Conservation (phyloP, 2,329 filamentous ascomycete species). For the Aspergillus cejpii region DNA sequence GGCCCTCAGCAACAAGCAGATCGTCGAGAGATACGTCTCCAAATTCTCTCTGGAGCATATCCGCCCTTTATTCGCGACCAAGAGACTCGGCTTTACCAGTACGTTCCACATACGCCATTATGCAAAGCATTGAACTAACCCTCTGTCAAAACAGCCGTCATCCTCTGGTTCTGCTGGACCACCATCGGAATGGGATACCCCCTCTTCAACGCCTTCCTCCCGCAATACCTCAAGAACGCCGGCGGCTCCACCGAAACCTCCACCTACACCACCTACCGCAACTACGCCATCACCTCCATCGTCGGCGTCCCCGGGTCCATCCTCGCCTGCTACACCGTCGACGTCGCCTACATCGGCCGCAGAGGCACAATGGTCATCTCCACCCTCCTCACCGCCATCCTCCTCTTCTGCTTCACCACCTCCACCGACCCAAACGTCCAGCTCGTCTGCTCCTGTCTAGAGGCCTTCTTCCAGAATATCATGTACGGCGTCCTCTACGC, state of each 20-base stretch:
- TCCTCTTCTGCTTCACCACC: slow-evolving; percentile 51
- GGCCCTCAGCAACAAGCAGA: slow-evolving; percentile 41
- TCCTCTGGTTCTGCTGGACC: slow-evolving; percentile 73
- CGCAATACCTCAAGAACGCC: slow-evolving; percentile 67
- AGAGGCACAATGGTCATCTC: slow-evolving; percentile 52
- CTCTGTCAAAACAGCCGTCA: slow-evolving; percentile 49
- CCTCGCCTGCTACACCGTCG: slow-evolving; percentile 66
- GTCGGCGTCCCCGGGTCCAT: slow-evolving; percentile 71
- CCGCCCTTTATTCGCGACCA: slow-evolving; percentile 53
- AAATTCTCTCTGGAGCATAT: slow-evolving; percentile 64
- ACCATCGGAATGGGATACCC: slow-evolving; percentile 82
- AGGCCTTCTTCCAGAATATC: slow-evolving; percentile 53
- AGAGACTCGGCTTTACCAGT: slow-evolving; percentile 45
- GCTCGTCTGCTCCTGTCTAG: slow-evolving; percentile 47
- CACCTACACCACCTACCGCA: slow-evolving; percentile 55
- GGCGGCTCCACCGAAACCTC: slow-evolving; percentile 34
- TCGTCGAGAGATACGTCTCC: slow-evolving; percentile 55
- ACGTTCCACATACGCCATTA: too few relatives aligned
- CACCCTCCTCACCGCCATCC: slow-evolving; percentile 48
- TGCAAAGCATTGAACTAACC: slow-evolving; percentile 16
- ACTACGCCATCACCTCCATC: slow-evolving; percentile 73
- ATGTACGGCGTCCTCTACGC: slow-evolving; percentile 54
- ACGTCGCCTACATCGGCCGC: slow-evolving; percentile 57
- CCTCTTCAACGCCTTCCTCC: slow-evolving; percentile 85
- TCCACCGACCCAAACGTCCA: slow-evolving; percentile 45